phyloP scores from a whole-genome alignment of 768 basidiomycete genomes.

The Amanita muscaria region DNA sequence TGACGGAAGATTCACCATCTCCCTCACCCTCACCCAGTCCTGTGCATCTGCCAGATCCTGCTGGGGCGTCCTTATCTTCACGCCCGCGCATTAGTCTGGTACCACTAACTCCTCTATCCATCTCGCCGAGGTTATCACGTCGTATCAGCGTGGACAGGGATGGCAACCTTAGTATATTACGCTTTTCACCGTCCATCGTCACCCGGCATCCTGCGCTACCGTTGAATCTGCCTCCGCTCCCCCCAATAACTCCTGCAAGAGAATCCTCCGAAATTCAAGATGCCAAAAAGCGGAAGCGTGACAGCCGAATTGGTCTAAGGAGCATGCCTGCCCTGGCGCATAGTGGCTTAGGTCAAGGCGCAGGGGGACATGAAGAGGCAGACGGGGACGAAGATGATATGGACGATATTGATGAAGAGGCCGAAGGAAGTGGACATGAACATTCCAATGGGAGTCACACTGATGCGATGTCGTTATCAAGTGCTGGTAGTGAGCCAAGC shows the following conservation, averaged over 20 bases:
- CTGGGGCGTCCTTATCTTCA: background rate
- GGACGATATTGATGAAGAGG: slow-evolving; percentile 23
- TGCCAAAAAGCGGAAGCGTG: slow-evolving; percentile 18
- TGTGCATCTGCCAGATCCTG: background rate
- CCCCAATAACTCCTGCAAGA: slow-evolving; percentile 10
- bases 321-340: slow-evolving; percentile 41
- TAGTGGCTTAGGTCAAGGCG: slow-evolving; percentile 22
- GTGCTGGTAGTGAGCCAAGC: slow-evolving; percentile 5
- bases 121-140: background rate
- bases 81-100: background rate
- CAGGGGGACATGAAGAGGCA: slow-evolving; percentile 24
- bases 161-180: slow-evolving; percentile 12
- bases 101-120: background rate
- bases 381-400: slow-evolving; percentile 28
- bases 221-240: slow-evolving; percentile 28
- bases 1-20: background rate
- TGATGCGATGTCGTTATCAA: background rate
- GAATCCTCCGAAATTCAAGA: slow-evolving; percentile 13
- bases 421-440: slow-evolving; percentile 22
- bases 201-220: slow-evolving; percentile 25
- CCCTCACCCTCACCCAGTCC: background rate
- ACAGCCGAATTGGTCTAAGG: slow-evolving; percentile 32
- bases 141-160: slow-evolving; percentile 3
- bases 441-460: slow-evolving; percentile 12
- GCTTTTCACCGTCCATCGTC: slow-evolving; percentile 24